A percentile compares a stretch with the other conserved stretches of the same genome.
These are phyloP conservation scores for Boeremia exigua DNA, from an alignment of 2,329 filamentous ascomycete species.

Conservation along the genomic window DNA sequence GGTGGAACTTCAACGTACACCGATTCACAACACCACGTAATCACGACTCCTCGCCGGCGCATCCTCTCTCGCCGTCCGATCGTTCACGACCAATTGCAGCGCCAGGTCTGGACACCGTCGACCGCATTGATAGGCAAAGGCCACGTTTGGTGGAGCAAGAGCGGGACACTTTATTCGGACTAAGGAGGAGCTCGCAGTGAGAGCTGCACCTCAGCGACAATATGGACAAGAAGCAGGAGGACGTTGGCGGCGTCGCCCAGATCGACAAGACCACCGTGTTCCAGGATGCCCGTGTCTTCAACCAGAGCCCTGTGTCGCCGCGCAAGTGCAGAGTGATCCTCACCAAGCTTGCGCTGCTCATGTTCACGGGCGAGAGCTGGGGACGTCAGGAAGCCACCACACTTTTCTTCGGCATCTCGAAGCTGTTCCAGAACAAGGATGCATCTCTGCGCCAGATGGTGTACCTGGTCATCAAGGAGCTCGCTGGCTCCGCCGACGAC, in stretches of 20 bases:
- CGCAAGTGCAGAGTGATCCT: conserved; percentile 91
- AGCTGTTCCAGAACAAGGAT: conserved; percentile 99
- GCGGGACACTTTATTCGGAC: conserved; percentile 32
- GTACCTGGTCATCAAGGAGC: conserved; percentile 96
- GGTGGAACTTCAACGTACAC: conserved; percentile 44
- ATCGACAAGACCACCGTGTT: conserved; percentile 98
- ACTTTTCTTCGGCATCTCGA: conserved; percentile 96
- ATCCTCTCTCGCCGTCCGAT: conserved; percentile 7
- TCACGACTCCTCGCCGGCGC: conserved; percentile 14
- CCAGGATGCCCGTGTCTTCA: conserved; percentile 98
- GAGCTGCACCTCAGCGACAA: conserved; percentile 27
- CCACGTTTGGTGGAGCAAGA: conserved; percentile 46
- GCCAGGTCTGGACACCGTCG: conserved; percentile 9
- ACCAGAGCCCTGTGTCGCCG: conserved; percentile 94
- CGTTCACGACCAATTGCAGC: conserved; percentile 12
- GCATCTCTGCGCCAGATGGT: conserved; percentile 98
- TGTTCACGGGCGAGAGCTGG: conserved; percentile 97
- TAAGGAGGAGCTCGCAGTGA: conserved; percentile 32
- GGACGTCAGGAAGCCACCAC: conserved; percentile 96
- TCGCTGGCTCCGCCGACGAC: conserved; percentile 93
- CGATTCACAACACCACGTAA: conserved; percentile 35
- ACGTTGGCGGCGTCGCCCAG: conserved; percentile 94
- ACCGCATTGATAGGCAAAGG: conserved; percentile 31
- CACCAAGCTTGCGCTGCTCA: conserved; percentile 93
- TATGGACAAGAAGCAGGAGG: conserved; percentile 93